A percentile compares a stretch with the other conserved stretches of the same genome.
Conservation (phyloP, 257 asterid genomes). For the Marsdenia floribunda region DNA sequence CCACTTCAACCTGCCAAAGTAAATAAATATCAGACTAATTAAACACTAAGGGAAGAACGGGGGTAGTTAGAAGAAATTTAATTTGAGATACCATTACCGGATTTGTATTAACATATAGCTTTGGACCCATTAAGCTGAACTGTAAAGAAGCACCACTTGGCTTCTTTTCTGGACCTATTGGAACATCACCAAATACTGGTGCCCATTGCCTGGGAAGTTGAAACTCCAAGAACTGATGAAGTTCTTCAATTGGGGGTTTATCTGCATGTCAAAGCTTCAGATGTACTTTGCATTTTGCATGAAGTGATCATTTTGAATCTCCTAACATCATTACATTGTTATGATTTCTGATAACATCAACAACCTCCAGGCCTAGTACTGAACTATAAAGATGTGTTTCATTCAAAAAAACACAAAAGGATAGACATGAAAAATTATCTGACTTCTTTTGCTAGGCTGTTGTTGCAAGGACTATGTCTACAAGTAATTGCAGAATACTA, state of each 20-base stretch:
- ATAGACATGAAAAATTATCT: not conserved
- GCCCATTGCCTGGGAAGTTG: slow-evolving; percentile 87
- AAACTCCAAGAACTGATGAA: slow-evolving; percentile 67
- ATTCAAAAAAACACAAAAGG: too few species aligned
- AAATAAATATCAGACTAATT: not conserved
- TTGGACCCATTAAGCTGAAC: slow-evolving; percentile 88
- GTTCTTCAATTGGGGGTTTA: slow-evolving; percentile 80
- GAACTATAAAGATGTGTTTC: not conserved
- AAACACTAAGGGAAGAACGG: not conserved
- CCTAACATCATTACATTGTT: not conserved
- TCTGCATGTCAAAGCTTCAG: slow-evolving; percentile 36
- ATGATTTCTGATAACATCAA: not conserved
- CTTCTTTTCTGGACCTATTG: slow-evolving; percentile 68
- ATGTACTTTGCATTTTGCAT: slow-evolving; percentile 4
- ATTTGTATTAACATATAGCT: slow-evolving; percentile 60
- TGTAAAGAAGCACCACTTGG: slow-evolving; percentile 61
- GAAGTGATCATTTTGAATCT: slow-evolving; percentile 4
- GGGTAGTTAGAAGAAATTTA: not conserved
- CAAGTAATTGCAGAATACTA: not conserved
- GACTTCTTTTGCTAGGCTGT: not conserved
- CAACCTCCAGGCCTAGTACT: not conserved
- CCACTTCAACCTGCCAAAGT: slow-evolving; percentile 53
- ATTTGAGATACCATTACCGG: slow-evolving; percentile 31
- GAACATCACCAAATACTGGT: slow-evolving; percentile 72
- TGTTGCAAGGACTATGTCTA: not conserved